Conservation (phyloP, 345 rosid species). For the Rhodomyrtus tomentosa region DNA sequence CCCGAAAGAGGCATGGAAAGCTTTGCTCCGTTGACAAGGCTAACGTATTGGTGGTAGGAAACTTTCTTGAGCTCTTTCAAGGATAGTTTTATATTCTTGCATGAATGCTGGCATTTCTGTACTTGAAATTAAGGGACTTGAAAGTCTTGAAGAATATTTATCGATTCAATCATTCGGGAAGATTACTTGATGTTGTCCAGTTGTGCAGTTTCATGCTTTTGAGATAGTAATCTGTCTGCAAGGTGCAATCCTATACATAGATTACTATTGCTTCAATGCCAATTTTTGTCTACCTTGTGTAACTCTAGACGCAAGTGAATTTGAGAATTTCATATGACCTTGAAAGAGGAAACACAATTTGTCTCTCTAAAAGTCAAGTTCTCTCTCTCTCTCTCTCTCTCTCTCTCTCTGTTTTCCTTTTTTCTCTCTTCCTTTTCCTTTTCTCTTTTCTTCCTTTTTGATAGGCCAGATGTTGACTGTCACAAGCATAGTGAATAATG, state of each 20-base stretch:
- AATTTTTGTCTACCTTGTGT: background rate
- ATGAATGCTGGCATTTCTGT: background rate
- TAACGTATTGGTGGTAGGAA: constrained; percentile 75
- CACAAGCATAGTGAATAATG: background rate
- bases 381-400: background rate
- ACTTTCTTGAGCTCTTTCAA: background rate
- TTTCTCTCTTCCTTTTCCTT: background rate
- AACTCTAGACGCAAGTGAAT: background rate
- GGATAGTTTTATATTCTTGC: background rate
- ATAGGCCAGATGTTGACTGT: background rate
- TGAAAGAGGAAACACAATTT: background rate
- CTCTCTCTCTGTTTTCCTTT: rapidly evolving
- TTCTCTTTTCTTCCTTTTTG: no score
- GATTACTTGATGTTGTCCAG: background rate
- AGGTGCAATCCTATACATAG: background rate
- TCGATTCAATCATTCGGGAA: background rate
- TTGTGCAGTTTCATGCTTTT: background rate
- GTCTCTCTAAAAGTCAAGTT: background rate
- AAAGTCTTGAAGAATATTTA: background rate
- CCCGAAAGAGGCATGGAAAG: constrained; percentile 66
- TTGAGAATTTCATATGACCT: background rate
- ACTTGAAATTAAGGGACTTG: background rate
- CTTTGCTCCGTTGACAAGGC: constrained; percentile 99
- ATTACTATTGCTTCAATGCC: background rate
- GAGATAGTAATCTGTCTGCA: background rate